Evolutionary conservation across 495 filamentous ascomycete species (phyloP), one percentile per base, ranked within the genome.

Genomic region (Pseudoneurospora amorphoporcata): DNA sequence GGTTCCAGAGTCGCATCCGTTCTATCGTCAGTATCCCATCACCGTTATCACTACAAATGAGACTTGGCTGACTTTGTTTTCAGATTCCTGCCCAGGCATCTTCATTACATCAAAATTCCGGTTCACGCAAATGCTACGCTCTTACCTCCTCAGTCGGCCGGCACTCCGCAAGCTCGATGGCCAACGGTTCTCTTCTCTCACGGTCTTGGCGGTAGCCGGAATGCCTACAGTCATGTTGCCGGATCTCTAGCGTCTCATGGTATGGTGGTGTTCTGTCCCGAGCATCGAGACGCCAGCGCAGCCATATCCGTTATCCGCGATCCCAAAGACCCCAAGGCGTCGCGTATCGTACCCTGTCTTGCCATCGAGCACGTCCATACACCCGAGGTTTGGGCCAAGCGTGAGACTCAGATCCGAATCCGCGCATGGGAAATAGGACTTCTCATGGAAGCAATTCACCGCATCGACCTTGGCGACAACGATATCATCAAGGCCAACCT

Each of bases 141-240:
- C 3, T 69, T 79, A 2, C 17, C 65, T n/a, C 79, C 80, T 35
- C 42, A 76, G 12, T 76, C 78, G 7, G 35, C 75, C 23, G 75
- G 80, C 37, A 77, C 74, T 61, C 72, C 80, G 6, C 73, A 81
- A 69, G 75, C 79, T 29, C 81, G 87, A 83, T 93, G 92, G 89
- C 92, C 92, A 2, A 91, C 92, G 0, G 87, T 91, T 82, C 83
- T 95, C 40, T 94, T 95, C 81, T 93, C 91, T 10, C 92, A 95
- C 77, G 92, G 92, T 4, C 84, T 94, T 3, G 92, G 90, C 4
- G 92, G 92, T 19, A 88, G 86, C 47, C 82, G 90, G 40, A 92
- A 93, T 69, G 84, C 92, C 32, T 95, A 94, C 81, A 92, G 90
- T 42, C 87, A 93, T 76, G 73, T 94, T 10, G 86, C 84, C 29